Conservation (phyloP, 805 yeast genomes). For the Scheffersomyces stipitis region DNA sequence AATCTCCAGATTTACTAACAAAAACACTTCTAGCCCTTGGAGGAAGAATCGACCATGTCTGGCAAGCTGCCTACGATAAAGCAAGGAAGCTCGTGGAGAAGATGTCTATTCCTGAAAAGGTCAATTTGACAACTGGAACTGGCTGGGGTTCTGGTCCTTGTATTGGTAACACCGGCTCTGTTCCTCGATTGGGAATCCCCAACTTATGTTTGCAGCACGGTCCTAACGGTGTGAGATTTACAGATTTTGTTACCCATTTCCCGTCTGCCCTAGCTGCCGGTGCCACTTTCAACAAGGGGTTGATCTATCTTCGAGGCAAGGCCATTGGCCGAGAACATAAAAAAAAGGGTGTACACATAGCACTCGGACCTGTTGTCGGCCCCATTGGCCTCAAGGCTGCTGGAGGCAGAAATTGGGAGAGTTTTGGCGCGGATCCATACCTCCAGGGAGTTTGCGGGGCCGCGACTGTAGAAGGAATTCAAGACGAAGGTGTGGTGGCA, state of each 20-base stretch:
- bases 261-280: slow-evolving; percentile 63
- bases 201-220: slow-evolving; percentile 63
- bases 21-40: slow-evolving; percentile 34
- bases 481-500: slow-evolving; percentile 58
- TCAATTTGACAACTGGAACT: slow-evolving; percentile 62
- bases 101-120: slow-evolving; percentile 59
- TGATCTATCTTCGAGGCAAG: slow-evolving; percentile 52
- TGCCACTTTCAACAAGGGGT: slow-evolving; percentile 53
- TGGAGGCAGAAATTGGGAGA: slow-evolving; percentile 68
- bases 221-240: slow-evolving; percentile 57
- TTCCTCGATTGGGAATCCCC: slow-evolving; percentile 54
- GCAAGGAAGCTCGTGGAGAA: slow-evolving; percentile 56
- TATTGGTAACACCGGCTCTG: slow-evolving; percentile 59
- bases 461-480: slow-evolving; percentile 54
- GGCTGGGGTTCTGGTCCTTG: slow-evolving; percentile 66
- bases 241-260: slow-evolving; percentile 56
- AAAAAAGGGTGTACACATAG: slow-evolving; percentile 54
- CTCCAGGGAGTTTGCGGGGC: slow-evolving; percentile 56
- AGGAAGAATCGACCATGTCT: slow-evolving; percentile 49
- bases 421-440: slow-evolving; percentile 63
- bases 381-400: slow-evolving; percentile 63
- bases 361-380: slow-evolving; percentile 58
- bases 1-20: slow-evolving; percentile 8
- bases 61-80: slow-evolving; percentile 58
- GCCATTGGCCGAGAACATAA: slow-evolving; percentile 58